These are phyloP conservation scores for Acanthamoeba triangularis DNA, from an alignment of 208 protist genomes.

Conservation along the genomic window DNA sequence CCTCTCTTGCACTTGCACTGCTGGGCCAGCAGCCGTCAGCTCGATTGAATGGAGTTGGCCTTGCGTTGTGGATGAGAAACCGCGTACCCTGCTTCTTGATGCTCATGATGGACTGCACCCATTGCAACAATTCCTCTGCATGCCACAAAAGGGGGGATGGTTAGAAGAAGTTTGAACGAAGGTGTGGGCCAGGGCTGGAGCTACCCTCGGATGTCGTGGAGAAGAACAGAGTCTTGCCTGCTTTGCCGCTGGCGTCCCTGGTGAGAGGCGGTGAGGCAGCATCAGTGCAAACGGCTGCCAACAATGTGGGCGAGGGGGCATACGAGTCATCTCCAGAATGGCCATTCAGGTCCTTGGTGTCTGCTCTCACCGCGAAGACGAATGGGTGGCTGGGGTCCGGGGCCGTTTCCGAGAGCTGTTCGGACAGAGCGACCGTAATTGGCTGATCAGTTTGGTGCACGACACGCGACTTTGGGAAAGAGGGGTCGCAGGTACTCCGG, in stretches of 20 bases:
- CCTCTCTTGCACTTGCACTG: neutral
- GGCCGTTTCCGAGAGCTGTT: neutral
- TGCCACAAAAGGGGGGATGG: neutral
- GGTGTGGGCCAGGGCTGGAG: neutral
- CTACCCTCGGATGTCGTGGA: neutral
- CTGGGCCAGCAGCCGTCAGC: neutral
- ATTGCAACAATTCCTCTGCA: conserved; percentile 2
- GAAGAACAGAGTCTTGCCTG: neutral
- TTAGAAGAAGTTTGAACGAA: neutral
- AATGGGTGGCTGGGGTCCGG: neutral
- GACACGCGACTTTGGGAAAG: neutral
- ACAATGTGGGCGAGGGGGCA: neutral
- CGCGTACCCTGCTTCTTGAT: neutral
- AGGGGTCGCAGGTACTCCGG: neutral
- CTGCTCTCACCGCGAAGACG: neutral
- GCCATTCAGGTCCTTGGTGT: neutral
- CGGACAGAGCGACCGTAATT: neutral
- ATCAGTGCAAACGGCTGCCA: neutral
- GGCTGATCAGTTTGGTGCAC: neutral
- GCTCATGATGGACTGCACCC: neutral
- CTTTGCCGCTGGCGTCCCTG: neutral
- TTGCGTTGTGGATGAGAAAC: neutral
- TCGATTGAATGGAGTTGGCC: neutral
- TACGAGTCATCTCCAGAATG: neutral
- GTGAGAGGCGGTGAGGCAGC: neutral